These are phyloP conservation scores for Endothia cerciana DNA, from an alignment of 2,329 filamentous ascomycete species.

Conservation along the genomic window DNA sequence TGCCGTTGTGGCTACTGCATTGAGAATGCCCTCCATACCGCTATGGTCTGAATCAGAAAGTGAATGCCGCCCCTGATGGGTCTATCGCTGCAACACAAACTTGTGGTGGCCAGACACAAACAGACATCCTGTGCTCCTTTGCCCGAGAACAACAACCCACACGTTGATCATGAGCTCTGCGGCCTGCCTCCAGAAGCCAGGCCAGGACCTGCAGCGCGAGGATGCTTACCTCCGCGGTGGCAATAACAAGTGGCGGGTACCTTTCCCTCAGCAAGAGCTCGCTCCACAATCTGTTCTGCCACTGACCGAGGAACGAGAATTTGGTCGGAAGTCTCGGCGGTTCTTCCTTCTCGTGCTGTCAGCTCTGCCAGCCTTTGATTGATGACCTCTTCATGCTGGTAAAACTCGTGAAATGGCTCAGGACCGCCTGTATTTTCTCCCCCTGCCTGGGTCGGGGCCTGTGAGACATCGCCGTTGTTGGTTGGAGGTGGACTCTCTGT, in stretches of 20 bases:
- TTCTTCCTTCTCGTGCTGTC: neutral
- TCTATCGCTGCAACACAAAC: too few species aligned
- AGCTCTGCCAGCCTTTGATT: neutral
- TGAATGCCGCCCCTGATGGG: too few species aligned
- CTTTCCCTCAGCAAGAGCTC: neutral
- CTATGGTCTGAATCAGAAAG: neutral
- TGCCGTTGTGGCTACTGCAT: neutral
- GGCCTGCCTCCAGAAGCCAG: neutral
- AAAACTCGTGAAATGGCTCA: neutral
- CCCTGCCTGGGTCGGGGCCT: neutral
- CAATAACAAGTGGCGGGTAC: neutral
- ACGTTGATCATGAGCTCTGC: neutral
- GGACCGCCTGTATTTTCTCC: neutral
- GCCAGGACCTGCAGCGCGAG: neutral
- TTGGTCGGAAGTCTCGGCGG: neutral
- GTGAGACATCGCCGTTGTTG: neutral
- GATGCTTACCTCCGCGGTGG: neutral
- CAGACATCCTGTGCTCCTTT: too few species aligned
- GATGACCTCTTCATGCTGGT: neutral
- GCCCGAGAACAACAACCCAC: neutral
- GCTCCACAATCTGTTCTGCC: neutral
- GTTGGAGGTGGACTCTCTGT: too few species aligned
- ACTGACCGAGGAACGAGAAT: neutral
- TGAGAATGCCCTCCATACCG: neutral
- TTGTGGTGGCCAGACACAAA: too few species aligned